These are phyloP conservation scores for Chalciporus piperatus DNA, from an alignment of 768 basidiomycete species.

Conservation along the genomic window DNA sequence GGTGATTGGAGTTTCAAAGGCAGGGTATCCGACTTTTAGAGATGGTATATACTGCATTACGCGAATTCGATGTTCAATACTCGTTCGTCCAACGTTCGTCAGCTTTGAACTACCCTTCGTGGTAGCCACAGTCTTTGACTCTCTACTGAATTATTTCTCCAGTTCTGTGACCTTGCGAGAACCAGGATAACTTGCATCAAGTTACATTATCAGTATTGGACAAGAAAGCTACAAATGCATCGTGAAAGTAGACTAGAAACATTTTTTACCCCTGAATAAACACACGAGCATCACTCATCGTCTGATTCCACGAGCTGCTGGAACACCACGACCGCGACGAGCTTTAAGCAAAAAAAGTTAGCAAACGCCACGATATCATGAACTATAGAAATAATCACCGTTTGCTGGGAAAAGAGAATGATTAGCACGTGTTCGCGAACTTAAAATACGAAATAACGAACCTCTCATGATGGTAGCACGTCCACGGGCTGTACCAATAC, in stretches of 20 bases:
- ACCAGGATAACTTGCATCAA: neutral
- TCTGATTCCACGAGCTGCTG: conserved; percentile 75
- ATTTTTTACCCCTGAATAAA: conserved; percentile 2
- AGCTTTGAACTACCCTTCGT: neutral
- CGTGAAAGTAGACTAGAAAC: conserved; percentile 7
- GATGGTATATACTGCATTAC: conserved; percentile 1
- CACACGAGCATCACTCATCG: conserved; percentile 44
- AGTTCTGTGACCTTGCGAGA: neutral
- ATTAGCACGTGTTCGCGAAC: conserved; percentile 15
- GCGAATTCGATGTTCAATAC: neutral
- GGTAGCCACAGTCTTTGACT: neutral
- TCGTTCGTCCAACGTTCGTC: too few species aligned
- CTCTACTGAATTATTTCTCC: neutral
- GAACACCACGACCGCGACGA: conserved; percentile 84
- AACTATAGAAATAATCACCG: conserved; percentile 46
- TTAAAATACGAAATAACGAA: conserved; percentile 38
- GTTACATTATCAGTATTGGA: conserved; percentile 8
- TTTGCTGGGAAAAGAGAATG: conserved; percentile 54
- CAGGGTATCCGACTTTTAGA: conserved; percentile 79
- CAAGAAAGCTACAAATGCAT: conserved; percentile 16
- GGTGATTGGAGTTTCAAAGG: conserved; percentile 94
- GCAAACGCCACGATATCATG: conserved; percentile 7
- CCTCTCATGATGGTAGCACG: conserved; percentile 98
- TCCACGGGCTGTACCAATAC: conserved; percentile 98
- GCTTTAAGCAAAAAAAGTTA: conserved; percentile 42